Base-by-base conservation (phyloP, 2,329 filamentous ascomycete genomes). In the Aureobasidium sp. region DNA sequence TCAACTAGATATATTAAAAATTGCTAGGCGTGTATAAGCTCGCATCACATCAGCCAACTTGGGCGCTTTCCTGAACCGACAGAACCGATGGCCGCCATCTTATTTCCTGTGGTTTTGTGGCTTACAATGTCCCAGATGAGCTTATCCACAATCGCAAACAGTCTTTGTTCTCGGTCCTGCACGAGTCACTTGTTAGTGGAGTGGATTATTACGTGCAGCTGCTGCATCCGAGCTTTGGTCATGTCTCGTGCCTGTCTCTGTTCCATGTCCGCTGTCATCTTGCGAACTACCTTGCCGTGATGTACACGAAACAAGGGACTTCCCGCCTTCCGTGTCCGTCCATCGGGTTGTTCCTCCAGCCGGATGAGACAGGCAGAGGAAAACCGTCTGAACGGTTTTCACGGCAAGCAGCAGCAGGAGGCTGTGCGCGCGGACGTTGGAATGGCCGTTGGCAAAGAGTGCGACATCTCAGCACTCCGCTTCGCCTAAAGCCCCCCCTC, bases 71-170 rank as follows among this genome's bases (percentile, higher is more conserved):
- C 41, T 48, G 39, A 47, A 29, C 30, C 42, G 42, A 47, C 41
- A 58, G 47, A 37, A 58, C 21, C 29, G 34, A 39, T 58, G 42
- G 54, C 32, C 32, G 54, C n/a, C 54, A 32, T 58, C 30, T 58
- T 48, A 37, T 48, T 57, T 57, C 37, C 53, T 57, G 11, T 30
- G 42, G 36, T 16, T 25, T 44, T 57, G 54, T 58, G 54, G 54
- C 54, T 58, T 57, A n/a, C 39, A n/a, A 48, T 58, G 53, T 47
- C 41, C 54, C 42, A 58, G 42, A 58, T 58, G 54, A 58, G 54
- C 21, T 58, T 47, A 32, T 58, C 54, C 54, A 58, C 54, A 34
- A 58, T 58, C 54, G 54, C 34, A 29, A 37, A 30, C 21, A 21
- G 27, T 44, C 32, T 30, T 57, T 36, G 39, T 57, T 57, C 39